Base-by-base conservation (phyloP, 2,329 filamentous ascomycete species). In the Fonsecaea pedrosoi region DNA sequence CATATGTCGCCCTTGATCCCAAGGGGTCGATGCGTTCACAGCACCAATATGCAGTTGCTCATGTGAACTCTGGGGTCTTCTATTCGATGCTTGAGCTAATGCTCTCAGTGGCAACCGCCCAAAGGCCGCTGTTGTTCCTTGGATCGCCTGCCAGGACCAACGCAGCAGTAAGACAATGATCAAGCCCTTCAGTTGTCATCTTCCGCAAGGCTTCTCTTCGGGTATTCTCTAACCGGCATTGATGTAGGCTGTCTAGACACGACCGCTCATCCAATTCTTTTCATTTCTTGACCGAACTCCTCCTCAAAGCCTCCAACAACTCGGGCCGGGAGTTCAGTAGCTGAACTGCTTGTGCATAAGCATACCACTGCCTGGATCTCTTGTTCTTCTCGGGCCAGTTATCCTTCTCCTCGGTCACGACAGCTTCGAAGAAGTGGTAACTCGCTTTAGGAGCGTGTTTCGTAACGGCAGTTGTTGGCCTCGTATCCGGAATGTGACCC, bases 331-430 rank as follows among this genome's bases (percentile, higher is more conserved):
- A 86, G 72, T 87, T 85, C 74, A 99, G 82, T 57, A 89, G 89
- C 72, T 91, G 88, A 71, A 87, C 87, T n/a, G 95, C 95, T 78
- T 96, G 88, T 59, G 85, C 81, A 77, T 92, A 97, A 60, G 88
- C 90, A 78, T 97, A 92, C 95, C 95, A 99, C 77, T 90, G 87
- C 68, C 95, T 88, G 78, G 90, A 90, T 75, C 95, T 87, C 85
- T 97, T 98, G 80, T 96, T 88, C 82, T 87, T 90, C 83, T 99
- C 95, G 1, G 95, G 95, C 95, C 95, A 99, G 66, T 94, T 88
- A 15, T 85, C 83, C 78, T 95, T 91, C 81, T 97, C 92, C 75
- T 89, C 89, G 70, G 90, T 87, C 69, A 99, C 95, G n/a, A 87
- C 90, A 70, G 89, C 94, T 80, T 98, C 92, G 80, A 87, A 87